Base-by-base conservation (phyloP, 2,329 filamentous ascomycete genomes). In the Colletotrichum plurivorum region DNA sequence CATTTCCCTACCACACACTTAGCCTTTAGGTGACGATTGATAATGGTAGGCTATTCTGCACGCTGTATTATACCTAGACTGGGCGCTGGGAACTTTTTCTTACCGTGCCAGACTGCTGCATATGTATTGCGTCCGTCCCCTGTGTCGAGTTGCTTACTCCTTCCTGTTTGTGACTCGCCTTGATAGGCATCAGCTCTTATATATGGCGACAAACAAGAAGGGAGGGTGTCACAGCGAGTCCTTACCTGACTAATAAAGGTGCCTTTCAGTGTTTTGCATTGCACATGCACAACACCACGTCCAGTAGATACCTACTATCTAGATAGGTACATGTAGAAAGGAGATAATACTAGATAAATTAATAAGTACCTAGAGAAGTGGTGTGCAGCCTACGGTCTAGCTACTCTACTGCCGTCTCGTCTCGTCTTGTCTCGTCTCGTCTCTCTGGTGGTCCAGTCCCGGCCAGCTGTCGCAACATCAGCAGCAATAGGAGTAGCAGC, bases 341-440 rank as follows among this genome's bases (percentile, higher is more conserved):
- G 31, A 36, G 10, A 25, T 25, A 10, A 36, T 36, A 36, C 8
- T 36, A 10, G 31, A 9, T 36, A 36, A 36, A 36, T 36, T 9
- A 36, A 9, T 36, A 36, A 36, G 31, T 31, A 36, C 8, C 8
- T 36, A 36, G 31, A 36, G 7, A 10, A 36, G 2, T 36, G 31
- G 31, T 36, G 8, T 36, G 31, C 31, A 36, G 8, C 31, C 31
- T 36, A 36, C 31, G 22, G 4, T 25, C 31, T 10, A 36, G 1
- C 22, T 36, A 10, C 31, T 36, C 31, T 36, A 36, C 31, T 36
- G 31, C 31, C 31, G 31, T 36, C 31, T 36, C 31, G 31, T 36
- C 31, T 36, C 9, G 31, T 62, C 39, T 39, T 39, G 59, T 62
- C 59, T 54, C 59, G 59, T 62, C 56, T 59, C 56, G 56, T 46